phyloP scores from a whole-genome alignment of 768 basidiomycete genomes.

The Suillus paluster region DNA sequence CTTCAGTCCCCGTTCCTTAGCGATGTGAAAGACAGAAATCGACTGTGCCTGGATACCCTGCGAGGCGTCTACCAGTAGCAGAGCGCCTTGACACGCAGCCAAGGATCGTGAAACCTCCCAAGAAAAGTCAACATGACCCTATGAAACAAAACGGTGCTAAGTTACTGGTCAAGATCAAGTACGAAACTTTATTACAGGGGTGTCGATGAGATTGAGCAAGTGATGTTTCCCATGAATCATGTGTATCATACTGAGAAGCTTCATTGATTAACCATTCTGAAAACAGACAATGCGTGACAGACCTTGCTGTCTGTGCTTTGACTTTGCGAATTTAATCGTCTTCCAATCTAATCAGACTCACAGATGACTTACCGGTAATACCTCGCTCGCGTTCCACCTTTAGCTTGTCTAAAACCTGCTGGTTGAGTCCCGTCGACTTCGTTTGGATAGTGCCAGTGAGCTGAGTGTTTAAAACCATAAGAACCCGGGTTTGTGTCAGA shows the following conservation, averaged over 20 bases:
- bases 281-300: neutral
- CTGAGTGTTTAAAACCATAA: conserved; percentile 43
- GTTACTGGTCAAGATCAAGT: neutral
- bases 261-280: conserved; percentile 12
- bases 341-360: neutral
- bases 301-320: conserved; percentile 96
- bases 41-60: conserved; percentile 99
- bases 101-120: conserved; percentile 95
- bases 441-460: conserved; percentile 86
- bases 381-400: conserved; percentile 97
- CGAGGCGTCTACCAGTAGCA: conserved; percentile 89
- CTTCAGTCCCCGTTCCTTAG: conserved; percentile 75
- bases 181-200: conserved; percentile 61
- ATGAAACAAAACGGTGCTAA: neutral
- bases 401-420: conserved; percentile 89
- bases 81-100: conserved; percentile 91
- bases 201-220: conserved; percentile 94
- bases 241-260: conserved; percentile 74
- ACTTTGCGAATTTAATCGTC: conserved; percentile 48
- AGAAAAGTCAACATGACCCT: conserved; percentile 98
- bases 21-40: conserved; percentile 91
- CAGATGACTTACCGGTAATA: conserved; percentile 73
- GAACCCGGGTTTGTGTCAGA: conserved; percentile 1
- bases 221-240: conserved; percentile 55
- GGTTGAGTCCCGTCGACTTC: conserved; percentile 67